These are phyloP conservation scores for Globisporangium nagaii DNA, from an alignment of 352 stramenopile species.

Conservation along the genomic window DNA sequence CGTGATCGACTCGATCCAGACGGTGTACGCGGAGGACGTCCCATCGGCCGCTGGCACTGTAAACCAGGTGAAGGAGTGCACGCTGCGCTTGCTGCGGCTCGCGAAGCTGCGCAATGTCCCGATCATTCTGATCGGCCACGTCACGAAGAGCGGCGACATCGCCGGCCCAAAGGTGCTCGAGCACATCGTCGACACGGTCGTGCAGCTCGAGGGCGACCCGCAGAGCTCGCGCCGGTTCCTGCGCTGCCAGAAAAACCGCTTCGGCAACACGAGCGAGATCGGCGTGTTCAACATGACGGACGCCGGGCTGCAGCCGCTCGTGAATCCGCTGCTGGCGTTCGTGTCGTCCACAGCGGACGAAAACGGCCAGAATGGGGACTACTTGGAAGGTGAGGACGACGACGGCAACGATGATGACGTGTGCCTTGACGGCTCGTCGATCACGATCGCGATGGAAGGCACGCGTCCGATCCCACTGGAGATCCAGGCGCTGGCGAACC, in stretches of 20 bases:
- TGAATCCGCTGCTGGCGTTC: slow-evolving; percentile 77
- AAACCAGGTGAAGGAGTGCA: slow-evolving; percentile 95
- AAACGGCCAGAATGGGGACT: slow-evolving; percentile 15
- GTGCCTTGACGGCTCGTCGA: slow-evolving; percentile 67
- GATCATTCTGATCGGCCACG: slow-evolving; percentile 94
- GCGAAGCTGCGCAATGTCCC: slow-evolving; percentile 91
- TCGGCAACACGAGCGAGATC: slow-evolving; percentile 94
- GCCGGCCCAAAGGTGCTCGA: slow-evolving; percentile 91
- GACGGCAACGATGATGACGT: slow-evolving; percentile 12
- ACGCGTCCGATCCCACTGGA: slow-evolving; percentile 92
- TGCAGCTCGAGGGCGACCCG: slow-evolving; percentile 93
- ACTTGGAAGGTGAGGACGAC: slow-evolving; percentile 22
- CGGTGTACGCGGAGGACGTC: slow-evolving; percentile 88
- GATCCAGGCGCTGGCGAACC: slow-evolving; percentile 90
- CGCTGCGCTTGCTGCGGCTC: slow-evolving; percentile 89
- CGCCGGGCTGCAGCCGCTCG: slow-evolving; percentile 66
- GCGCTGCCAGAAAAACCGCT: slow-evolving; percentile 94
- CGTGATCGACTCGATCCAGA: slow-evolving; percentile 97
- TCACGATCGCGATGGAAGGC: slow-evolving; percentile 93
- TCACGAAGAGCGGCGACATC: slow-evolving; percentile 96
- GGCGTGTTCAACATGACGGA: slow-evolving; percentile 95
- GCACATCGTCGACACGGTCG: slow-evolving; percentile 93
- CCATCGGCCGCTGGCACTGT: slow-evolving; percentile 78
- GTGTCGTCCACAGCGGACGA: slow-evolving; percentile 34
- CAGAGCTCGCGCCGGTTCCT: slow-evolving; percentile 86